Base-by-base conservation (phyloP, 106 monocot species). In the Dioscorea dumetorum region DNA sequence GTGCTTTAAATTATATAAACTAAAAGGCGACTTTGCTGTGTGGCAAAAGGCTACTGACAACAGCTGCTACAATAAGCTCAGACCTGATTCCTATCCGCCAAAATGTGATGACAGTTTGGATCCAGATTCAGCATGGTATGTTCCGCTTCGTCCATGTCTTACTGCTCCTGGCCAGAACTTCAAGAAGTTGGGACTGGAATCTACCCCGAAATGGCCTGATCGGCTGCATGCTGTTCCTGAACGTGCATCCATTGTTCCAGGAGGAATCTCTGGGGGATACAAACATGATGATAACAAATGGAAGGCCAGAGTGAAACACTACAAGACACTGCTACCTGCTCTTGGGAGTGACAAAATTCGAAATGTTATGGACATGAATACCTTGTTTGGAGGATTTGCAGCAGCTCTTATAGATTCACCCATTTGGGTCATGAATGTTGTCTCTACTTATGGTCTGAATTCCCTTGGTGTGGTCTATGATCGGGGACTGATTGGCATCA, bases 341-440 rank as follows among this genome's bases (percentile, higher is more conserved):
- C 77, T 91, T n/a, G 84, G 81, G 48, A 79, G 48, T 65, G 91
- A 84, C 74, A 84, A 79, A 41, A 74, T 84, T 31, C 71, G 91
- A 28, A 91, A 91, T 72, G 74, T 87, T 8, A 87, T 91, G 87
- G 91, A 91, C 71, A 91, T 91, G 87, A 87, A 84, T 60, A 84
- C 91, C 17, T 52, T 87, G 60, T 91, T 76, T 72, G 91, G 87
- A 56, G 91, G 91, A 24, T 91, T 91, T 72, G 91, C 91, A 4
- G 84, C 87, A 1, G 76, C 84, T 5, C 77, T 91, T 15, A 69
- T 77, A 17, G 67, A 72, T 21, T 71, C 73, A 23, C 87, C 91
- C 33, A 22, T 84, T 15, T 91, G 91, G 91, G 87, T 87, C 52
- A 91, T 91, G 91, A 91, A 91, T 73, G 82, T 87, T 60, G 91